Percentiles rank a stretch among this genome's conserved stretches.
These are phyloP conservation scores for Phytophthora quininea DNA, from an alignment of 352 stramenopile species.

Conservation along the genomic window DNA sequence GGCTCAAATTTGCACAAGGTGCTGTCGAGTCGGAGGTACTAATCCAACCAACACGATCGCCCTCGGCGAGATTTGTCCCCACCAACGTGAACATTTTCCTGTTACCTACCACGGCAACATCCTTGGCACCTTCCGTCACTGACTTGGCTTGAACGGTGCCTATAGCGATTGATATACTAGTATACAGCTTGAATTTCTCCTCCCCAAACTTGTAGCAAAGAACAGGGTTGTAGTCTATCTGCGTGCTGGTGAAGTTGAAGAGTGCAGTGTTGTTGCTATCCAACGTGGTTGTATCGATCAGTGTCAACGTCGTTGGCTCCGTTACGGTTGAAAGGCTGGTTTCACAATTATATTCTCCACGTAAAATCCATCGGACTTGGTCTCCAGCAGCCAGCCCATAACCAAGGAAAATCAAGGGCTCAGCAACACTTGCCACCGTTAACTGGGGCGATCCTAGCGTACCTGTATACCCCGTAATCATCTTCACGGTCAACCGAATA, in stretches of 20 bases:
- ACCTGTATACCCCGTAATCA: conserved; percentile 54
- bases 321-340: conserved; percentile 49
- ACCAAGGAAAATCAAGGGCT: conserved; percentile 64
- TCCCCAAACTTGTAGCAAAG: conserved; percentile 74
- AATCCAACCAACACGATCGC: conserved; percentile 65
- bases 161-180: conserved; percentile 52
- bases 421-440: conserved; percentile 58
- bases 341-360: conserved; percentile 59
- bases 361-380: conserved; percentile 60
- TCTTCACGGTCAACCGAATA: conserved; percentile 58
- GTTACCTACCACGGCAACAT: conserved; percentile 53
- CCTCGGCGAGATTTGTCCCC: conserved; percentile 49
- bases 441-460: conserved; percentile 48
- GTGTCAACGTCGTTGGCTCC: conserved; percentile 21
- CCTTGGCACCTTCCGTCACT: conserved; percentile 39
- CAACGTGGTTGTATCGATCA: conserved; percentile 48
- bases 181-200: conserved; percentile 66
- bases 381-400: conserved; percentile 50
- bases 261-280: conserved; percentile 28
- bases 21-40: conserved; percentile 17
- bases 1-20: conserved; percentile 42
- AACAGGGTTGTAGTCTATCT: conserved; percentile 57
- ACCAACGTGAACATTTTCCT: conserved; percentile 56
- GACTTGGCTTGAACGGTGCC: conserved; percentile 52
- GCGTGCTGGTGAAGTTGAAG: conserved; percentile 59